Evolutionary conservation across 176 grass and related monocot species (phyloP), one percentile per base, ranked within the genome.

Genomic region (Ampelocalamus luodianensis): DNA sequence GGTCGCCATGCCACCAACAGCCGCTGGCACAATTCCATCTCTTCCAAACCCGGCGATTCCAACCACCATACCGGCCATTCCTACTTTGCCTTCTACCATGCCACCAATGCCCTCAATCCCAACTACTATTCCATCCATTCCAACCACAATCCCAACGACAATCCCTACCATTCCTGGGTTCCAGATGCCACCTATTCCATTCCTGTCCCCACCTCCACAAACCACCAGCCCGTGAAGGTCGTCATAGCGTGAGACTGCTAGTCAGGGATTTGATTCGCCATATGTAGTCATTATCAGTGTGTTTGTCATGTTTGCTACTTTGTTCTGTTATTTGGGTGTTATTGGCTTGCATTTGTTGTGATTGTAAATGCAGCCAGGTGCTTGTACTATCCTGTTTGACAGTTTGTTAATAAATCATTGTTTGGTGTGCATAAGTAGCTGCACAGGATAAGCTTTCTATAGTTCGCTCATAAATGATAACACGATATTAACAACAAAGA

Each of bases 81-180:
- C 83, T 51, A 55, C 78, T 54, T 77, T 83, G 68, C 55, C 79
- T 3, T 29, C n/a, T 37, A 89, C 89, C 46, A 24, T 94, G 68
- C 92, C 92, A 65, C 72, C 92, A 40, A 73, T 91, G 59, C 74
- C 92, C 49, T 91, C 82, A 37, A 82, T 94, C 39, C 92, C 89
- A 42, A 71, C n/a, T 42, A 81, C 74, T 6, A 34, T 92, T 45
- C 76, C 89, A 65, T 64, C 86, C 37, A 85, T 89, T 53, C 79
- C 92, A 48, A 86, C 84, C 37, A 89, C 80, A 14, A 72, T 89
- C 43, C 92, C 84, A 4, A 87, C 76, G 51, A 89, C 87, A 24
- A 80, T 90, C 42, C 91, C 91, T 39, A 73, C 81, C 38, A 87
- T 94, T 84, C 90, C 90, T 34, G 81, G 89, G 24, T 64, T 90